Evolutionary conservation across 805 yeast genomes (phyloP), one percentile per base, ranked within the genome.

Genomic region (Candida mattraensis): DNA sequence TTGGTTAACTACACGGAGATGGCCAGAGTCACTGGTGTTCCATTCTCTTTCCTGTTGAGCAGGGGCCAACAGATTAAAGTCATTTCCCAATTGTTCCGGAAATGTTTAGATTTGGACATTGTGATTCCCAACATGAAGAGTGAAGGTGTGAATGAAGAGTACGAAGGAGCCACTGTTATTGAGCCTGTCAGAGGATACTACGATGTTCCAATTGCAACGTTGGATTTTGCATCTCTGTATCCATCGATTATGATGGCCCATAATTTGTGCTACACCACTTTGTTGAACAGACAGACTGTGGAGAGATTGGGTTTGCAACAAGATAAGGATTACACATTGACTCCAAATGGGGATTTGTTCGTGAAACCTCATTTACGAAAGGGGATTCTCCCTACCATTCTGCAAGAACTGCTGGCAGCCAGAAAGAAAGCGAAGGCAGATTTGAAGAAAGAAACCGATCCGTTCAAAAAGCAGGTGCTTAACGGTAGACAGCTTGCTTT

Each of bases 191-290:
- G 97, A 59, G 99, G 99, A 2, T 94, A 88, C 61, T 94, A 93
- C 54, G 95, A 87, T 61, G 89, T 85, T 11, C 99, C 99, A 1
- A 91, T 93, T 56, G 96, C 99, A 2, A 93, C 99, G 0, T 72
- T 93, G 46, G 99, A 93, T 80, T 93, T 93, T 77, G 88, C 95
- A 48, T 87, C 96, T 37, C 72, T 93, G 72, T 93, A 93, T 63
- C 99, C 99, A 5, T 87, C 96, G 40, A 93, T 93, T 53, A 89
- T 93, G 95, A 93, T 94, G 95, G 99, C 99, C 0, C 98, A 93
- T 62, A 93, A 93, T 59, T 66, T 93, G 40, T 93, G 99, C 60
- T 93, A 93, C 60, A 93, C 99, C 0, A 89, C 99, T 0, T 66
- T 93, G 28, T 63, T 91, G 35, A 83, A 77, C 47, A 78, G 75